Conservation (phyloP, 257 asterid species). For the Phtheirospermum japonicum region DNA sequence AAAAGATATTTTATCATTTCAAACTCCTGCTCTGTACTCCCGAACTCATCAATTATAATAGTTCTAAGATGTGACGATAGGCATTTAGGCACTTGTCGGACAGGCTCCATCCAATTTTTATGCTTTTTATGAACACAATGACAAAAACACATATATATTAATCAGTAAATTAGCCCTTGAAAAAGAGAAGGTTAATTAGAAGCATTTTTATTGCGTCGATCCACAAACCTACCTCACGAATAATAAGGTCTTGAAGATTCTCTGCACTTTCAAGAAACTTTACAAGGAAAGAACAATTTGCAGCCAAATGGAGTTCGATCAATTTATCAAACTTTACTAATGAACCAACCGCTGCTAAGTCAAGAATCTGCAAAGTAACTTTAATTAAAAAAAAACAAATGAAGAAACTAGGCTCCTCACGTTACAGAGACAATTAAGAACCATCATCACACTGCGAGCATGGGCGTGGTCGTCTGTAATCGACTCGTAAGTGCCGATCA, state of each 20-base stretch:
- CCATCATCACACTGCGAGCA: background rate
- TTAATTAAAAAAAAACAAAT: no score
- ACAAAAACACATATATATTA: background rate
- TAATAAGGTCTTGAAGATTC: background rate
- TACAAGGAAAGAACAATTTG: background rate
- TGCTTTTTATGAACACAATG: background rate
- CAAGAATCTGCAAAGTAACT: background rate
- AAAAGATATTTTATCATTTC: background rate
- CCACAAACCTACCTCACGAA: background rate
- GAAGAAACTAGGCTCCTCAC: background rate
- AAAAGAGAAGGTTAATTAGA: background rate
- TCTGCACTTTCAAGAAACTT: background rate
- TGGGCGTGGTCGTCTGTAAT: background rate
- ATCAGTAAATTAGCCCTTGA: background rate
- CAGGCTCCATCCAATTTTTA: background rate
- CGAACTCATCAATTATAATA: background rate
- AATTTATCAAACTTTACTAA: no score
- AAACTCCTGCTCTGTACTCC: background rate
- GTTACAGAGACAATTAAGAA: background rate
- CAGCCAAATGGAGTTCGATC: background rate
- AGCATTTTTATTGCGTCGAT: background rate
- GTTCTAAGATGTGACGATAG: background rate
- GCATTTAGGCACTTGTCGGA: background rate
- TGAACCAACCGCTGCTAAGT: background rate
- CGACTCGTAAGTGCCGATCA: background rate